Evolutionary conservation across 1,139 yeast genomes (phyloP), one percentile per base, ranked within the genome.

Genomic region (Protomyces lactucae-debilis): DNA sequence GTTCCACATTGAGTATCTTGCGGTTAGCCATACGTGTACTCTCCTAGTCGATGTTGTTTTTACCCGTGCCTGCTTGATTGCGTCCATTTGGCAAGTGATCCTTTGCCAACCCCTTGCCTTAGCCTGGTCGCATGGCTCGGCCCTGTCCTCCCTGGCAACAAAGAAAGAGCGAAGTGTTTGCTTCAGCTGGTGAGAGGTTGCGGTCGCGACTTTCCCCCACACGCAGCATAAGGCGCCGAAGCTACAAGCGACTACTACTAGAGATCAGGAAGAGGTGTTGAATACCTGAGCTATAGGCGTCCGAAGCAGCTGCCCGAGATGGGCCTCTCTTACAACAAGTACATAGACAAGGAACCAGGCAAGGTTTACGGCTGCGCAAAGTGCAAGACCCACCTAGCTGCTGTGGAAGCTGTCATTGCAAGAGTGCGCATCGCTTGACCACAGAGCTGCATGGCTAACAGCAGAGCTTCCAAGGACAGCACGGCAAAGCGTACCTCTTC

Each of bases 1-100:
- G 79, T 23, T 83, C 78, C 64, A 90, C 93, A 71, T 85, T 82
- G 61, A 85, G 84, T 48, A 88, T 89, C 73, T 83, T 66, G 36
- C 16, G 43, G 32, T 28, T 28, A 28, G 32, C 32, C 32, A 28
- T 28, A 28, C 32, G 32, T 28, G 32, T 28, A 28, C 8, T 0
- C 32, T 28, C 32, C 32, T 28, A 6, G 2, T 9, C 1, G 6
- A 9, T n/a, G 32, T 16, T 25, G n/a, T 2, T 6, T 16, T n/a
- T 53, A 45, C 57, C 39, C 51, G 40, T 16, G 64, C 52, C 21
- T 43, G 40, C 53, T 46, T 35, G 37, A 52, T 51, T 18, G 25
- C 54, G 14, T 54, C 54, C 57, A 60, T 54, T 32, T 16, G 43
- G 32, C 32, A 28, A 28, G 6, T 28, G 32, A 28, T 28, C 32